Percentiles rank a stretch among this genome's conserved stretches.
Conservation (phyloP, 768 basidiomycete species). For the Suillus placidus region DNA sequence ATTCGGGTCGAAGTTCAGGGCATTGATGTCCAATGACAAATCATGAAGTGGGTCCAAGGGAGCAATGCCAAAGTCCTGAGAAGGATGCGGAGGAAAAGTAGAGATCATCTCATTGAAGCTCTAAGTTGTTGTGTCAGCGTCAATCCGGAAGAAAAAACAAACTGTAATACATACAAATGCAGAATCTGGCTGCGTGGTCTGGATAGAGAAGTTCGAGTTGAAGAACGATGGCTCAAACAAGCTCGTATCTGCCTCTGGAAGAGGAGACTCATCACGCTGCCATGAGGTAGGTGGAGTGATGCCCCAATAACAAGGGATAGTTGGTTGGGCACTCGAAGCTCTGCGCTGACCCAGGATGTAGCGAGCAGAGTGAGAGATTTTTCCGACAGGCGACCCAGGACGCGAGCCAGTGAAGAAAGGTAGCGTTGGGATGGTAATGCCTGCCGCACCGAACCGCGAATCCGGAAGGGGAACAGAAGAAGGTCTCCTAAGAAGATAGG, state of each 20-base stretch:
- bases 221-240: conserved; percentile 51
- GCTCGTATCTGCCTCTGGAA: conserved; percentile 51
- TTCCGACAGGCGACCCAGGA: conserved; percentile 45
- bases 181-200: conserved; percentile 15
- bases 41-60: conserved; percentile 32
- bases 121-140: conserved; percentile 14
- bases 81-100: conserved; percentile 25
- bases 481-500: conserved; percentile 52
- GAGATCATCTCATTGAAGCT: conserved; percentile 28
- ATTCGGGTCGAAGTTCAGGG: conserved; percentile 14
- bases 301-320: conserved; percentile 31
- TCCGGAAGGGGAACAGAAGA: conserved; percentile 67
- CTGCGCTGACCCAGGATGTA: conserved; percentile 48
- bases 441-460: conserved; percentile 30
- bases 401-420: conserved; percentile 44
- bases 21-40: conserved; percentile 11
- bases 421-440: conserved; percentile 46
- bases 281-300: conserved; percentile 28
- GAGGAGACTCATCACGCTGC: conserved; percentile 48
- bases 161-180: conserved; percentile 21
- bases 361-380: conserved; percentile 48
- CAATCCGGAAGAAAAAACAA: accelerated
- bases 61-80: conserved; percentile 20
- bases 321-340: conserved; percentile 51
- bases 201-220: conserved; percentile 31